Percentiles rank a stretch among this genome's conserved stretches.
Conservation (phyloP, 2,329 filamentous ascomycete species). For the Alternaria solani region DNA sequence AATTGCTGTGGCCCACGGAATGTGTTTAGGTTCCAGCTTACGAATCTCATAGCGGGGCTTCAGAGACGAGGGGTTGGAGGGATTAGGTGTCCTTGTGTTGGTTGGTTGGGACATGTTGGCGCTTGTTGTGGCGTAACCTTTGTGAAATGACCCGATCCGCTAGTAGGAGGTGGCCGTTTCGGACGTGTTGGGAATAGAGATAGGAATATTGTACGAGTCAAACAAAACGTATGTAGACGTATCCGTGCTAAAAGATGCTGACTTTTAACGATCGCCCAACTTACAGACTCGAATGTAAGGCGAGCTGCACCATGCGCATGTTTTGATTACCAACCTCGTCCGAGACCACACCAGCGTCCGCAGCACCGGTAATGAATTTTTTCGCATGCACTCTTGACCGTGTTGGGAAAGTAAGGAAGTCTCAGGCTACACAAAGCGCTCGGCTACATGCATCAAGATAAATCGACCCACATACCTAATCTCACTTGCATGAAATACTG, state of each 20-base stretch:
- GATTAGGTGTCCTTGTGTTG: constrained; percentile 6
- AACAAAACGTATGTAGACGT: background rate
- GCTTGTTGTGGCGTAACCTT: background rate
- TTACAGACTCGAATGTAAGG: background rate
- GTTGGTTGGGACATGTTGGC: constrained; percentile 2
- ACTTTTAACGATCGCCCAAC: background rate
- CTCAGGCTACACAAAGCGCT: background rate
- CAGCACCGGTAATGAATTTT: background rate
- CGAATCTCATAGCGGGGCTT: constrained; percentile 45
- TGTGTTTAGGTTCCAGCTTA: constrained; percentile 35
- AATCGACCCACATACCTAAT: background rate
- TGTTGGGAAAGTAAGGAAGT: background rate
- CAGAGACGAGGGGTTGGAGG: constrained; percentile 39
- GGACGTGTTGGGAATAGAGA: background rate
- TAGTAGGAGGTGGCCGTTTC: background rate
- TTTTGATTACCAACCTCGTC: background rate
- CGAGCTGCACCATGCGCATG: background rate
- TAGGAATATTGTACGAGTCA: background rate
- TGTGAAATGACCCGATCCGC: background rate
- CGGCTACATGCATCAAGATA: background rate
- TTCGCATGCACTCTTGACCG: background rate
- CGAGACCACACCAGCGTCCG: background rate
- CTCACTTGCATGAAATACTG: background rate
- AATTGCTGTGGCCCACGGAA: constrained; percentile 41
- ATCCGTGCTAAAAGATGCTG: background rate